Conservation (phyloP, 2,329 filamentous ascomycete genomes). For the Fusarium pseudoanthophilum region DNA sequence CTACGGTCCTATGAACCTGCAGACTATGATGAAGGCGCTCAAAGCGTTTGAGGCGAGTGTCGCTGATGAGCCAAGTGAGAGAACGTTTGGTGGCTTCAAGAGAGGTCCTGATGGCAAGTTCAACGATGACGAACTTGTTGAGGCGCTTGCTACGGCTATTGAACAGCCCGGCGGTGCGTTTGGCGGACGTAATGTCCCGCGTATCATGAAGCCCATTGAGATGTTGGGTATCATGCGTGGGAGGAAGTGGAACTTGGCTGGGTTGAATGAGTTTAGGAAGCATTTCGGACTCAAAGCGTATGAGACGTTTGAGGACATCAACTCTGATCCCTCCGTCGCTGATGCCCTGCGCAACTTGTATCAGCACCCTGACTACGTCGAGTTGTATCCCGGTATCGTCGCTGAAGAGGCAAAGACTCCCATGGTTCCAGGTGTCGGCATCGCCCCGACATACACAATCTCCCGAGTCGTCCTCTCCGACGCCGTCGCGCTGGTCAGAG, state of each 20-base stretch:
- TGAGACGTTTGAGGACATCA: conserved; percentile 84
- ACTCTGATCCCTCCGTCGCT: conserved; percentile 77
- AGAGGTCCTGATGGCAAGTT: conserved; percentile 75
- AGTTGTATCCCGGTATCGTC: conserved; percentile 82
- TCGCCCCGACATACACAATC: conserved; percentile 80
- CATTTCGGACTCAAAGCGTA: conserved; percentile 83
- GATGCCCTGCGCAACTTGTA: conserved; percentile 74
- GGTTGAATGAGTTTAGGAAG: conserved; percentile 86
- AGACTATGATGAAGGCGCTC: conserved; percentile 71
- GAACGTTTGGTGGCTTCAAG: conserved; percentile 73
- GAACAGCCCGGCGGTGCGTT: conserved; percentile 83
- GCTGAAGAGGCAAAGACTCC: conserved; percentile 80
- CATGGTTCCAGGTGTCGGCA: conserved; percentile 78
- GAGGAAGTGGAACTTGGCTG: conserved; percentile 79
- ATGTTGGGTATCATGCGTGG: conserved; percentile 83
- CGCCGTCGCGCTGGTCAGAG: conserved; percentile 80
- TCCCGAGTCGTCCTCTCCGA: conserved; percentile 81
- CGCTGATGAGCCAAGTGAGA: conserved; percentile 73
- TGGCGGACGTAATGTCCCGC: conserved; percentile 78
- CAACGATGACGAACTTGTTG: conserved; percentile 79
- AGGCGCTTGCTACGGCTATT: conserved; percentile 74
- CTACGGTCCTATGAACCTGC: conserved; percentile 66
- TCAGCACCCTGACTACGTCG: conserved; percentile 81
- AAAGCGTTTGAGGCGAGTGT: conserved; percentile 70
- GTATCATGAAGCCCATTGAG: conserved; percentile 78